These are phyloP conservation scores for Quercus alba DNA, from an alignment of 306 rosid genomes.

Conservation along the genomic window DNA sequence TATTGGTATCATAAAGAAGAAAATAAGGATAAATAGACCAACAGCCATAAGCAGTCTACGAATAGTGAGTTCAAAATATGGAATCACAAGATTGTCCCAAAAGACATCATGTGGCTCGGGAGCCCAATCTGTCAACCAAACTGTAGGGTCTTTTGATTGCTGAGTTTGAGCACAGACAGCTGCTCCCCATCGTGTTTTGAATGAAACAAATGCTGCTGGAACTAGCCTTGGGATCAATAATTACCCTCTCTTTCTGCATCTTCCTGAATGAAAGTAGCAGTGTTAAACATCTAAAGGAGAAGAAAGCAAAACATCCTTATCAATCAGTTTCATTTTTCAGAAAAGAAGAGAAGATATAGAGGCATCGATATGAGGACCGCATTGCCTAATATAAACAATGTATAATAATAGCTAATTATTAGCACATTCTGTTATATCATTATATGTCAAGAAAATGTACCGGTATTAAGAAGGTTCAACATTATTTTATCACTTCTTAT, in stretches of 20 bases:
- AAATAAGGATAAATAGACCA: constrained; percentile 55
- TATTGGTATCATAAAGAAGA: constrained; percentile 88
- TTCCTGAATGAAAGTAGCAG: constrained; percentile 58
- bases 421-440: not conserved
- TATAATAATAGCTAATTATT: not conserved
- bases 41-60: constrained; percentile 61
- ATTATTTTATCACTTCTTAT: no score
- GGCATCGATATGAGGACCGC: not conserved
- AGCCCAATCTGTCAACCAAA: constrained; percentile 98
- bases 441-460: not conserved
- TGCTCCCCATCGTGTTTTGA: constrained; percentile 86
- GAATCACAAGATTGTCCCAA: constrained; percentile 90
- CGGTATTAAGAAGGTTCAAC: not conserved
- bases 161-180: constrained; percentile 95
- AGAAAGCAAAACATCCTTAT: not conserved
- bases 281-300: not conserved
- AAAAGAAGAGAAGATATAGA: not conserved
- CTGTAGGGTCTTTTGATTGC: constrained; percentile 71
- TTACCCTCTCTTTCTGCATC: constrained; percentile 66
- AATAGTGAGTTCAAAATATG: constrained; percentile 65
- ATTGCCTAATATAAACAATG: not conserved
- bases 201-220: constrained; percentile 95
- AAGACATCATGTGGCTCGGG: constrained; percentile 82
- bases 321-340: not conserved
- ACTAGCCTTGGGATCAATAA: constrained; percentile 53